Conservation (phyloP, 352 stramenopile species). For the Phytophthora cactorum region DNA sequence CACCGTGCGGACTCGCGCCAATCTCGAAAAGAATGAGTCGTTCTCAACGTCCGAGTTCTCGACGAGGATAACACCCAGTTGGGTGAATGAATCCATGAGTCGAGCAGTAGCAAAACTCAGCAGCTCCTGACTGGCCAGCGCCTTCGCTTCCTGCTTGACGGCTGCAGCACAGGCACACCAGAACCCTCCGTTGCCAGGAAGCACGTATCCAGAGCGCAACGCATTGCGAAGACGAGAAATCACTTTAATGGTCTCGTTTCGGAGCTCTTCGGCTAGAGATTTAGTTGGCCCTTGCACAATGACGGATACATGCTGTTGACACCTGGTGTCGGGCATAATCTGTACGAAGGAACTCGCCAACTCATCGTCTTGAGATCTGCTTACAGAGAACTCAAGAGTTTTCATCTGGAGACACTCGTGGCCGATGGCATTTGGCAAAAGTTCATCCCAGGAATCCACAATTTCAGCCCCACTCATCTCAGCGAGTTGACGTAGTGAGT, state of each 20-base stretch:
- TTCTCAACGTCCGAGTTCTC: constrained; percentile 20
- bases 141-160: constrained; percentile 11
- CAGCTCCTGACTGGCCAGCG: constrained; percentile 8
- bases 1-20: constrained; percentile 17
- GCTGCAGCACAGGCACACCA: constrained; percentile 36
- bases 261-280: constrained; percentile 30
- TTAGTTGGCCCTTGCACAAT: constrained; percentile 28
- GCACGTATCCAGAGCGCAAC: constrained; percentile 22
- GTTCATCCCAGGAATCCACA: constrained; percentile 32
- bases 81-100: constrained; percentile 16
- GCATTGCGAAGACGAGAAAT: constrained; percentile 31
- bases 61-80: constrained; percentile 30
- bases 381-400: constrained; percentile 15
- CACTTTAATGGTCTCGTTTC: constrained; percentile 16
- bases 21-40: constrained; percentile 27
- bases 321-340: not conserved
- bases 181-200: constrained; percentile 32
- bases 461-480: constrained; percentile 37
- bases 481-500: constrained; percentile 22
- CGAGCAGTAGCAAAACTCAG: constrained; percentile 12
- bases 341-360: constrained; percentile 22
- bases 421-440: constrained; percentile 28
- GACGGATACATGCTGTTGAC: constrained; percentile 20
- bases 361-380: constrained; percentile 16
- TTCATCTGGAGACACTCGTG: constrained; percentile 21